Conservation (phyloP, 352 stramenopile species). For the Globisporangium nodosum region DNA sequence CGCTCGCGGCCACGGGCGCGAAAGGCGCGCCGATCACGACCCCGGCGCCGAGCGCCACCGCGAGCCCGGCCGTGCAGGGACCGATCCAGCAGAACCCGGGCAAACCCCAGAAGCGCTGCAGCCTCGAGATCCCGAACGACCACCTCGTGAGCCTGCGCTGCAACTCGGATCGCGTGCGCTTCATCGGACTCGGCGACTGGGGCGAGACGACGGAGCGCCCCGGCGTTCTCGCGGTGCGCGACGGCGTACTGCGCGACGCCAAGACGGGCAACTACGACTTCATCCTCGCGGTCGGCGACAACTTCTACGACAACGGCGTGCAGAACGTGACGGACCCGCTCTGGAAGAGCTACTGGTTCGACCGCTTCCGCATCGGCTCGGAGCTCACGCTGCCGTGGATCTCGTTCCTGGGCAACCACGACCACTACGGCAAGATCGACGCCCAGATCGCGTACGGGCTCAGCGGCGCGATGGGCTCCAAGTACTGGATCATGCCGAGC, state of each 20-base stretch:
- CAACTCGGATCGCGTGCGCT: slow-evolving; percentile 19
- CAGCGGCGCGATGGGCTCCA: slow-evolving; percentile 10
- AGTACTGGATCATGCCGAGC: slow-evolving; percentile 37
- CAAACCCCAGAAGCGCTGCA: slow-evolving; percentile 7
- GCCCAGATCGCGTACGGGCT: slow-evolving; percentile 26
- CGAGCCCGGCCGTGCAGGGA: no score
- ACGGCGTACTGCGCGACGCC: slow-evolving; percentile 21
- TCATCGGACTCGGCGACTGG: slow-evolving; percentile 33
- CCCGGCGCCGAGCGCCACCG: no score
- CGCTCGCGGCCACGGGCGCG: neutral
- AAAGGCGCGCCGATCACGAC: no score
- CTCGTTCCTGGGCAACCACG: slow-evolving; percentile 35
- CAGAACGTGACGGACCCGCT: slow-evolving; percentile 18
- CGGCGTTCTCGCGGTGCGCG: slow-evolving; percentile 25
- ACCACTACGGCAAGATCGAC: slow-evolving; percentile 29
- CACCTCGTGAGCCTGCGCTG: slow-evolving; percentile 9
- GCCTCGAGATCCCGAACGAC: slow-evolving; percentile 6
- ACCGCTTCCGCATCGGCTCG: slow-evolving; percentile 26
- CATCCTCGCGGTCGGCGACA: slow-evolving; percentile 32
- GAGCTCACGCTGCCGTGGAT: slow-evolving; percentile 33
- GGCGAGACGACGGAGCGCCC: slow-evolving; percentile 21
- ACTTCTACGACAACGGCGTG: slow-evolving; percentile 39
- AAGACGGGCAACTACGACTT: slow-evolving; percentile 25
- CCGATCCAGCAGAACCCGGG: slow-evolving; percentile 1
- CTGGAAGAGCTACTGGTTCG: slow-evolving; percentile 26